These are phyloP conservation scores for Metarhizium rileyi DNA, from an alignment of 2,329 filamentous ascomycete species.

Conservation along the genomic window DNA sequence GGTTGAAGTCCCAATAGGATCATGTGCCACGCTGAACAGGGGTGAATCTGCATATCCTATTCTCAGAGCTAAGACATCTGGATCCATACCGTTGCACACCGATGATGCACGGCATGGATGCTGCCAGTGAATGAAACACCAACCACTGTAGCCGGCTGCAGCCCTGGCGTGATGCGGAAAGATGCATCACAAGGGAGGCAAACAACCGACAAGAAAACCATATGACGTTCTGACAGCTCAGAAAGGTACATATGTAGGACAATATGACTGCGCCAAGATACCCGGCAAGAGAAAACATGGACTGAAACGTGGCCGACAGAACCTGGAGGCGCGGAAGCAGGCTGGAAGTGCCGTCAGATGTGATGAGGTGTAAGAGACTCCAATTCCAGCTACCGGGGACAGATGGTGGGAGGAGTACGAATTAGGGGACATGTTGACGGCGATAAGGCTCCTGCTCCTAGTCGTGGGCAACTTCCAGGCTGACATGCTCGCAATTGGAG, in stretches of 20 bases:
- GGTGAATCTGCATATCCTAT: not conserved
- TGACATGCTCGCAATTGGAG: not conserved
- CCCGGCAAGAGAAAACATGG: no score
- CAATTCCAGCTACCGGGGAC: not conserved
- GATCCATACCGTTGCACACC: conserved; percentile 5
- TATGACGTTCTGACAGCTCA: not conserved
- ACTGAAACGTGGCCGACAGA: not conserved
- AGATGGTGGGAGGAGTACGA: not conserved
- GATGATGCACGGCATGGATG: conserved; percentile 5
- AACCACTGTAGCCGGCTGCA: not conserved
- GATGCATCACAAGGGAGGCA: not conserved
- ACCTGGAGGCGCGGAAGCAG: not conserved
- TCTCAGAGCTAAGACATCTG: not conserved
- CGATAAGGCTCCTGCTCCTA: no score
- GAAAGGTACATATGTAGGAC: no score
- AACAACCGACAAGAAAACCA: not conserved
- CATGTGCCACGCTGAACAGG: not conserved
- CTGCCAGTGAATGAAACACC: not conserved
- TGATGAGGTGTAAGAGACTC: not conserved
- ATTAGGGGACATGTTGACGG: no score
- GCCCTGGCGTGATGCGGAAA: not conserved
- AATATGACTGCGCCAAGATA: no score
- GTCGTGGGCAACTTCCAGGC: not conserved
- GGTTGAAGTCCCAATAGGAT: not conserved
- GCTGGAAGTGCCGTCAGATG: not conserved